Evolutionary conservation across 2,329 filamentous ascomycete genomes (phyloP), one percentile per base, ranked within the genome.

Genomic region (Arthrobotrys musiformis): DNA sequence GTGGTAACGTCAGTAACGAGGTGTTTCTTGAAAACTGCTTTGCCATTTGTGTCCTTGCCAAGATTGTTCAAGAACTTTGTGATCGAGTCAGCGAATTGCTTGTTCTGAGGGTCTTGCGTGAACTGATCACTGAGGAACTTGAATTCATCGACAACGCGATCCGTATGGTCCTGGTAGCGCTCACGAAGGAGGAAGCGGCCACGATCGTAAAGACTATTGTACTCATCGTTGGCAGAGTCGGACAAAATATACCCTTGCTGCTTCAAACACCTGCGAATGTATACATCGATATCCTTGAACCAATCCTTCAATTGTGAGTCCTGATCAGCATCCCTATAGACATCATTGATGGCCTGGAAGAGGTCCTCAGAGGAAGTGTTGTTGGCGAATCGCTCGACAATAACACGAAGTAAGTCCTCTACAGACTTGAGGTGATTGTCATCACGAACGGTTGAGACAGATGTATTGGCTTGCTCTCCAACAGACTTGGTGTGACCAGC

Each of bases 341-440:
- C 90, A 79, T 90, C 88, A 80, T 93, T 91, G 83, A 99, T 91
- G 0, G 93, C 90, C 17, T 92, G 90, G 85, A 95, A 93, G 2
- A 98, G 86, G 80, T 97, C 93, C 79, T 96, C 91, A 35, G 90
- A 89, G 0, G 94, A 97, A 7, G 95, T 98, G 82, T 91, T 91
- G 84, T 99, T 98, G 82, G 95, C 95, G 81, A 97, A 98, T 56
- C 95, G 92, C 86, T 98, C 95, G 80, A 99, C 90, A 19, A 99
- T 86, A 7, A 90, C 93, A 89, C 92, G 93, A 73, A 97, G 87
- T 82, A 97, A 91, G 84, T 88, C 86, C 85, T 97, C 93, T 63
- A 93, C 93, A 68, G 87, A 86, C 67, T 89, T 85, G 60, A 98
- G 85, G 72, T 88, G 87, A 79, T 89, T 86, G 80, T 90, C 87